Evolutionary conservation across 352 stramenopile genomes (phyloP).

Genomic region (Phytophthora sojae): DNA sequence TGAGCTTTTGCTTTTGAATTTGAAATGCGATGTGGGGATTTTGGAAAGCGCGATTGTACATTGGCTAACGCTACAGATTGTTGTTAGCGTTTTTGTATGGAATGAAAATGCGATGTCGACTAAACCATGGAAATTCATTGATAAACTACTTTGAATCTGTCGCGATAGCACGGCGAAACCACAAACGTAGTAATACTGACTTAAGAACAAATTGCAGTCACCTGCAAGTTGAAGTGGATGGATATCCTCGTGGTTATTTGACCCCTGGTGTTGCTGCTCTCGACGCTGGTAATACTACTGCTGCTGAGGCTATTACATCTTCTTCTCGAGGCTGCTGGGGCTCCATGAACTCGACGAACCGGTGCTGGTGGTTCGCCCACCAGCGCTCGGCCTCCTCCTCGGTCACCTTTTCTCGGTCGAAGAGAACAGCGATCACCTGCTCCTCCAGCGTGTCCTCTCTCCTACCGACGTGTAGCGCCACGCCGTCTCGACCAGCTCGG

Average conservation of each 20-base stretch:
- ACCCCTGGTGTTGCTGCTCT: conserved; percentile 13
- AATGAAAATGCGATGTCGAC: too few relatives aligned
- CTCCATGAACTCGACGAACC: conserved; percentile 54
- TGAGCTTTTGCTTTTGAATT: conserved; percentile 26
- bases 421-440: conserved; percentile 83
- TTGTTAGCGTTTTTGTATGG: too few relatives aligned
- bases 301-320: not conserved
- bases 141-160: not conserved
- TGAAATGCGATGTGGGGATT: conserved; percentile 27
- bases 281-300: not conserved
- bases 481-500: conserved; percentile 72
- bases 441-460: conserved; percentile 83
- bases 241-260: not conserved
- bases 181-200: not conserved
- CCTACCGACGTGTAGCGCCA: conserved; percentile 77
- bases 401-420: conserved; percentile 87
- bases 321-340: conserved; percentile 18
- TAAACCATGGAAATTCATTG: too few relatives aligned
- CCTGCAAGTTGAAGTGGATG: not conserved
- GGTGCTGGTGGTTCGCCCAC: conserved; percentile 78
- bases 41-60: conserved; percentile 31
- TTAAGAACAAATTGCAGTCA: not conserved
- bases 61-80: conserved; percentile 14
- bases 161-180: not conserved
- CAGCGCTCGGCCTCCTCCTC: conserved; percentile 74